These are phyloP conservation scores for Fusarium multiceps DNA, from an alignment of 2,329 filamentous ascomycete genomes.

Conservation along the genomic window DNA sequence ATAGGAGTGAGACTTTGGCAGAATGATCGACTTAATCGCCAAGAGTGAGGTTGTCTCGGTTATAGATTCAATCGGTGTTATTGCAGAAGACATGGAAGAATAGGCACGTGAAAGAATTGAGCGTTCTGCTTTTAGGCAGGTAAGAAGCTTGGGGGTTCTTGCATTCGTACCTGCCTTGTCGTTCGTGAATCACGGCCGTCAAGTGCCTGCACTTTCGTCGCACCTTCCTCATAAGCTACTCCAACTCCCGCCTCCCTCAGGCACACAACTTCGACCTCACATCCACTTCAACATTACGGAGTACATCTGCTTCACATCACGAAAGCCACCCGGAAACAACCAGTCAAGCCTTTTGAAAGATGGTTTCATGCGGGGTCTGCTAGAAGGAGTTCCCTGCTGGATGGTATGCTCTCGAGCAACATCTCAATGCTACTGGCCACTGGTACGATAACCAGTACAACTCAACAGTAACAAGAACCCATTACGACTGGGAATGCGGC, in stretches of 20 bases:
- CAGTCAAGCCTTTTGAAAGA: neutral
- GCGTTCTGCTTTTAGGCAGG: neutral
- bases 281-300: no score
- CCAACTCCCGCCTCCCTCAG: neutral
- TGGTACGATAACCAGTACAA: neutral
- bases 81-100: neutral
- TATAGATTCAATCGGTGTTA: neutral
- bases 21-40: neutral
- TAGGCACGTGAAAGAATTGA: neutral
- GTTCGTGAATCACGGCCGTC: neutral
- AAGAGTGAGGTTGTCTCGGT: neutral
- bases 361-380: constrained; percentile 45
- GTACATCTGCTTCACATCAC: neutral
- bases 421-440: constrained; percentile 40
- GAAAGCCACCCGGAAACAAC: neutral
- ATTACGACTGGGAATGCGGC: constrained; percentile 45
- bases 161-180: neutral
- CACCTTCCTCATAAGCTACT: neutral
- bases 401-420: constrained; percentile 40
- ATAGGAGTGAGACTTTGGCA: neutral
- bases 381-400: constrained; percentile 39
- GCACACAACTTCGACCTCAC: neutral
- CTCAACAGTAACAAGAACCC: neutral
- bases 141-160: neutral
- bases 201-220: neutral